Conservation (phyloP, 306 rosid species). For the Rubus idaeus region DNA sequence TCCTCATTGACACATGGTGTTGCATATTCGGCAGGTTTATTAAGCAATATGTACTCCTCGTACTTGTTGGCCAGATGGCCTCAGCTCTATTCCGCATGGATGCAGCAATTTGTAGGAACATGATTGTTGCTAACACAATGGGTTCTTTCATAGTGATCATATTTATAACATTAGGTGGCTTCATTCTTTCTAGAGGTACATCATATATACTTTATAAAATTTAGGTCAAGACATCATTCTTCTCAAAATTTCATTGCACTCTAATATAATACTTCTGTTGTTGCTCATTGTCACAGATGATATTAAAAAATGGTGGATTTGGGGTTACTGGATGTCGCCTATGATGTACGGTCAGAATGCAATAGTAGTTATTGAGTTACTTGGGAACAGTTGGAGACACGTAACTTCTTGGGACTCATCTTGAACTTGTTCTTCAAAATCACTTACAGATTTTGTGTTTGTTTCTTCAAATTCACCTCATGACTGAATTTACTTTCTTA, state of each 20-base stretch:
- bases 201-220: not conserved
- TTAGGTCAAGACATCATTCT: not conserved
- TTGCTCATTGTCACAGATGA: slow-evolving; percentile 34
- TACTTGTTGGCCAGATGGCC: slow-evolving; percentile 56
- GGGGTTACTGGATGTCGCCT: slow-evolving; percentile 84
- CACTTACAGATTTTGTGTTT: not conserved
- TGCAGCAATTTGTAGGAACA: slow-evolving; percentile 49
- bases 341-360: slow-evolving; percentile 70
- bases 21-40: slow-evolving; percentile 45
- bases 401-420: slow-evolving; percentile 28
- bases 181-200: slow-evolving; percentile 70
- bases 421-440: slow-evolving; percentile 6
- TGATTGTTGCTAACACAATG: slow-evolving; percentile 53
- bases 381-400: slow-evolving; percentile 59
- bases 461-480: not conserved
- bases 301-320: slow-evolving; percentile 62
- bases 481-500: not conserved
- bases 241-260: not conserved
- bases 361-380: slow-evolving; percentile 62
- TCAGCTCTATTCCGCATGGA: slow-evolving; percentile 56
- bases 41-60: slow-evolving; percentile 53
- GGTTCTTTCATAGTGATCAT: slow-evolving; percentile 51
- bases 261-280: not conserved
- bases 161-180: slow-evolving; percentile 56
- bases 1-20: not conserved